These are phyloP conservation scores for Psophocarpus tetragonolobus DNA, from an alignment of 306 rosid genomes.

Conservation along the genomic window DNA sequence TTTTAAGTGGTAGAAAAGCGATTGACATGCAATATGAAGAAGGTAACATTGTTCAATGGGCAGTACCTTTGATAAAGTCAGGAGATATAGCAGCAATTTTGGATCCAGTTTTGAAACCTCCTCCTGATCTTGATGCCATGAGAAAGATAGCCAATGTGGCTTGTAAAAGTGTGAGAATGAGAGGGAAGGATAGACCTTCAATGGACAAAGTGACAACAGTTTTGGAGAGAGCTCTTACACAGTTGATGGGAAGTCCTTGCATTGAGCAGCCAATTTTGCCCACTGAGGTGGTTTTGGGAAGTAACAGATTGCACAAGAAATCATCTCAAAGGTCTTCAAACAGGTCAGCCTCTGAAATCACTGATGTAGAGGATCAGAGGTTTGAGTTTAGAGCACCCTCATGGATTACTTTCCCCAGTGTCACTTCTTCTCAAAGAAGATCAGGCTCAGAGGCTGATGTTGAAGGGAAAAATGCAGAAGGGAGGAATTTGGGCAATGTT, in stretches of 20 bases:
- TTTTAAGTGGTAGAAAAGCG: neutral
- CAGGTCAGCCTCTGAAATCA: neutral
- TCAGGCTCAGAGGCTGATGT: conserved; percentile 6
- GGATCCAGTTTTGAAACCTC: neutral
- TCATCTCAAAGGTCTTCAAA: neutral
- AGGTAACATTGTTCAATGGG: conserved; percentile 11
- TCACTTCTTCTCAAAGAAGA: conserved; percentile 4
- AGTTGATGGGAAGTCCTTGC: conserved; percentile 8
- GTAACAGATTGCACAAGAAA: conserved; percentile 1
- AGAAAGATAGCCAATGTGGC: neutral
- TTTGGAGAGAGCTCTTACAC: conserved; percentile 2
- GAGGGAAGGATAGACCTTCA: conserved; percentile 6
- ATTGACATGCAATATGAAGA: conserved; percentile 6
- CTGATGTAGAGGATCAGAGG: conserved; percentile 16
- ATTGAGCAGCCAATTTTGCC: conserved; percentile 12
- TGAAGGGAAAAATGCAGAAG: neutral
- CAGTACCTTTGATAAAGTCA: neutral
- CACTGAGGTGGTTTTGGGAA: conserved; percentile 8
- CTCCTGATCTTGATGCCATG: neutral
- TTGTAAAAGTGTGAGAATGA: conserved; percentile 1
- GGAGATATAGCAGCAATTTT: neutral
- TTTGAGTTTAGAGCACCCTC: conserved; percentile 11
- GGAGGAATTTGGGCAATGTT: neutral
- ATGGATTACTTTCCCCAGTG: conserved; percentile 8
- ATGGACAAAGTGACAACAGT: conserved; percentile 15